Conservation (phyloP, 1,284 basidiomycete genomes). For the Cutaneotrichosporon arboriforme region DNA sequence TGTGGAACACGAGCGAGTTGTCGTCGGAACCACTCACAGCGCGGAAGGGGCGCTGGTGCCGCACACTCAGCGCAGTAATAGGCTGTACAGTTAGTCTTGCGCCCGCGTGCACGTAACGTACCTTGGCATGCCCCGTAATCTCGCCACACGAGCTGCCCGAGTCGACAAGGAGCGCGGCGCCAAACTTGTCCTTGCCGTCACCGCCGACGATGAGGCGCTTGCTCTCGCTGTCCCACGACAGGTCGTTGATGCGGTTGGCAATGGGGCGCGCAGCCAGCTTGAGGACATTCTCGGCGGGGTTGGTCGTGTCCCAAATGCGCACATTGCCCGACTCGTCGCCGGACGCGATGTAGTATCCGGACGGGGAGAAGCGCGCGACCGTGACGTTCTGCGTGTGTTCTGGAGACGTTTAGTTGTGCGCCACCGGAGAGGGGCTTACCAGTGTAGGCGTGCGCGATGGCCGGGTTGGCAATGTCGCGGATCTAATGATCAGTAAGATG, state of each 20-base stretch:
- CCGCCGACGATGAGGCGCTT: slow-evolving; percentile 96
- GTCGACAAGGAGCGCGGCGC: slow-evolving; percentile 80
- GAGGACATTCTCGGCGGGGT: slow-evolving; percentile 68
- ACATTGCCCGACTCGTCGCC: slow-evolving; percentile 76
- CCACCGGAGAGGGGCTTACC: slow-evolving; percentile 19
- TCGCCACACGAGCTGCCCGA: slow-evolving; percentile 87
- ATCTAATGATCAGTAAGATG: slow-evolving; percentile 51
- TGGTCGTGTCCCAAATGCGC: slow-evolving; percentile 87
- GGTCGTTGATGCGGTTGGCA: slow-evolving; percentile 80
- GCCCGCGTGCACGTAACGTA: slow-evolving; percentile 29
- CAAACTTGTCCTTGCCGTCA: slow-evolving; percentile 87
- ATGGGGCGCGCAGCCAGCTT: slow-evolving; percentile 82
- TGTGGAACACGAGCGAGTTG: slow-evolving; percentile 65
- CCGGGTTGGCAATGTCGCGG: slow-evolving; percentile 54
- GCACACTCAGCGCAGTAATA: slow-evolving; percentile 86
- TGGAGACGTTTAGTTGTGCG: slow-evolving; percentile 29
- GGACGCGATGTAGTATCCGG: slow-evolving; percentile 92
- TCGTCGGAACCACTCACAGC: slow-evolving; percentile 87
- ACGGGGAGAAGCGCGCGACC: slow-evolving; percentile 85
- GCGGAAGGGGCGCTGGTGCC: slow-evolving; percentile 82
- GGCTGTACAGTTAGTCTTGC: slow-evolving; percentile 49
- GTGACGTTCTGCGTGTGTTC: slow-evolving; percentile 81
- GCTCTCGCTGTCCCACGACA: slow-evolving; percentile 94
- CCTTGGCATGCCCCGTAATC: slow-evolving; percentile 88
- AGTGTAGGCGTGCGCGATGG: slow-evolving; percentile 42